These are phyloP conservation scores for Trypanosoma lewisi DNA, from an alignment of 208 protist genomes.

Conservation along the genomic window DNA sequence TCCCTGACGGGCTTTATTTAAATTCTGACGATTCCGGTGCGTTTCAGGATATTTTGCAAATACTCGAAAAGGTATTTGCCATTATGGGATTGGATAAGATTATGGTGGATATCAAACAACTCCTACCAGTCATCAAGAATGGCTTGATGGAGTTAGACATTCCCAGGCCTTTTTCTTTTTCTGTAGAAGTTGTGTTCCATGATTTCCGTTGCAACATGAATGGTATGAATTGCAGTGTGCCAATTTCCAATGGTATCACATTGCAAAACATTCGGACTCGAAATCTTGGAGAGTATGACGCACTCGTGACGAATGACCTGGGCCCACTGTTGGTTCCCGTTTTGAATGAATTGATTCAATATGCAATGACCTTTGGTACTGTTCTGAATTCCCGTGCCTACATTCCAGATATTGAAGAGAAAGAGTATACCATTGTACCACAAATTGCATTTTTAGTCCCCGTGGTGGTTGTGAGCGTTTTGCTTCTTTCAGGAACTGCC, in stretches of 20 bases:
- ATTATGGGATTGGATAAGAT: not conserved
- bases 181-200: not conserved
- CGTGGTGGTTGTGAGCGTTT: not conserved
- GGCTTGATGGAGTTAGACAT: not conserved
- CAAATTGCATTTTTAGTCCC: not conserved
- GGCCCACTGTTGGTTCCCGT: not conserved
- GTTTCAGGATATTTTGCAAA: not conserved
- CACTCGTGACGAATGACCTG: not conserved
- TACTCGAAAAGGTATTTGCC: not conserved
- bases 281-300: slow-evolving; percentile 1
- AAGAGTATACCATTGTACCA: not conserved
- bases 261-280: slow-evolving; percentile 1
- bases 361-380: not conserved
- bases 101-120: not conserved
- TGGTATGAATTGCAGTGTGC: slow-evolving; percentile 3
- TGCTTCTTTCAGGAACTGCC: slow-evolving; percentile 2
- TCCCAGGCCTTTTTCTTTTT: not conserved
- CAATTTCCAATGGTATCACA: not conserved
- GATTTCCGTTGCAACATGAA: slow-evolving; percentile 1
- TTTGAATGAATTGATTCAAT: not conserved
- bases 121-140: not conserved
- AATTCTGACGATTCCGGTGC: not conserved
- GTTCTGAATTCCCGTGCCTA: not conserved
- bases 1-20: not conserved
- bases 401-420: not conserved